Base-by-base conservation (phyloP, 257 asterid genomes). In the Solanum medicagineum region DNA sequence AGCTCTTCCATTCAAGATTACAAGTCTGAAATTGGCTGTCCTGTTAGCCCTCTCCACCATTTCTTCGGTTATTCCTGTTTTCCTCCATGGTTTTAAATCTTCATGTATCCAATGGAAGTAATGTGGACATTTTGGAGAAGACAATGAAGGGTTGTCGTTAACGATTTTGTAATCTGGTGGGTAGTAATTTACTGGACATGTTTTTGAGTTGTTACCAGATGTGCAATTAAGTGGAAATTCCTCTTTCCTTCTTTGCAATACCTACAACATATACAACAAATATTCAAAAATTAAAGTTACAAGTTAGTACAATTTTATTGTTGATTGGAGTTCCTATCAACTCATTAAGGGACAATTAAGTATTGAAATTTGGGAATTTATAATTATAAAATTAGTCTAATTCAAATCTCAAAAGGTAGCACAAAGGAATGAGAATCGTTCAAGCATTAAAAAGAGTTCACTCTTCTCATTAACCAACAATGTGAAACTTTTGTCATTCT, bases 41-140 rank as follows among this genome's bases (percentile, higher is more conserved):
- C 87, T 73, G 6, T 88, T 73, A 11, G 96, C 98, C 26, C 88
- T 88, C 84, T 81, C 88, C 84, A 95, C 94, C 94, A 91, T 92
- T 68, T 93, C 88, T 44, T 32, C 81, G 1, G 95, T 92, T 20
- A 95, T 92, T 7, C 98, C 98, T 0, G 93, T 91, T 71, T 88
- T 89, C 86, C 91, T 90, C 93, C 97, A 95, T 1, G 93, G 93
- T 90, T 91, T 88, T 22, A 95, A 65, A 86, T 95, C 98, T 17
- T 95, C 95, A 20, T 92, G 87, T 47, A 95, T 93, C 95, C 95
- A 95, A 20, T 93, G 95, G 85, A 93, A 95, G 87, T 95, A 93
- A 14, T 92, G 89, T 0, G 98, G 98, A 70, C 98, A 95, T 1
- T 84, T 71, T 7, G 88, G 75, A 0, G 91, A 60, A 4, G 89